phyloP scores from a whole-genome alignment of 2,329 filamentous ascomycete genomes.

The Colletotrichum abscissum region DNA sequence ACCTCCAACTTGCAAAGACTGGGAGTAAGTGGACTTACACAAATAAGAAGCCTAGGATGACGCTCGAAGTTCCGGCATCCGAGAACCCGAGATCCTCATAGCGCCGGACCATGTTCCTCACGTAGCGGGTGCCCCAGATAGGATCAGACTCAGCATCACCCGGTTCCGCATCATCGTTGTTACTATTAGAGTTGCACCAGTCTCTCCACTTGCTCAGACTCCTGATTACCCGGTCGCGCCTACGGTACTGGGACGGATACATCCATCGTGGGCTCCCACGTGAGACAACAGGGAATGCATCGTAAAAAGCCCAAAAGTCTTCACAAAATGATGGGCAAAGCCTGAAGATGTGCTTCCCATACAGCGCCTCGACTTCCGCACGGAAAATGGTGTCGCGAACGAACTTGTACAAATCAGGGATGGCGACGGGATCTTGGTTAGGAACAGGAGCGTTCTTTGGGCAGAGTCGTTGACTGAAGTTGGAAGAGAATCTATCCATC shows the following conservation, averaged over 20 bases:
- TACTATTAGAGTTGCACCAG: background rate
- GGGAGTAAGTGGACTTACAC: constrained; percentile 7
- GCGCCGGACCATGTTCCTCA: constrained; percentile 25
- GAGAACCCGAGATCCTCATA: constrained; percentile 26
- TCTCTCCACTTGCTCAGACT: constrained; percentile 12
- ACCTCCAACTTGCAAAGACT: too few species aligned
- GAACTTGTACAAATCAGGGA: constrained; percentile 21
- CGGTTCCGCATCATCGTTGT: background rate
- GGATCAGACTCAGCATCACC: constrained; percentile 1
- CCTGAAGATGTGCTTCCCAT: constrained; percentile 9
- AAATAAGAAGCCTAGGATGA: constrained; percentile 26
- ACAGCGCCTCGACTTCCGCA: constrained; percentile 23
- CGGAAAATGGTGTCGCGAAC: constrained; percentile 7
- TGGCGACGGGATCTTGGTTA: background rate
- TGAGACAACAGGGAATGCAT: constrained; percentile 22
- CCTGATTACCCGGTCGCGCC: constrained; percentile 8
- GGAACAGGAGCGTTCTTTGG: background rate
- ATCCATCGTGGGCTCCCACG: constrained; percentile 19
- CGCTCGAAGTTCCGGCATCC: constrained; percentile 2
- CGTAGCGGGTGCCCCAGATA: constrained; percentile 21
- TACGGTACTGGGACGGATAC: constrained; percentile 14
- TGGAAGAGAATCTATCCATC: constrained; percentile 5
- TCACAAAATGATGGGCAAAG: constrained; percentile 17
- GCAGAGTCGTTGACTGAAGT: background rate
- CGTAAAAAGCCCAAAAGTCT: constrained; percentile 29